These are phyloP conservation scores for Schwanniomyces pseudopolymorphus DNA, from an alignment of 805 yeast genomes.

Conservation along the genomic window DNA sequence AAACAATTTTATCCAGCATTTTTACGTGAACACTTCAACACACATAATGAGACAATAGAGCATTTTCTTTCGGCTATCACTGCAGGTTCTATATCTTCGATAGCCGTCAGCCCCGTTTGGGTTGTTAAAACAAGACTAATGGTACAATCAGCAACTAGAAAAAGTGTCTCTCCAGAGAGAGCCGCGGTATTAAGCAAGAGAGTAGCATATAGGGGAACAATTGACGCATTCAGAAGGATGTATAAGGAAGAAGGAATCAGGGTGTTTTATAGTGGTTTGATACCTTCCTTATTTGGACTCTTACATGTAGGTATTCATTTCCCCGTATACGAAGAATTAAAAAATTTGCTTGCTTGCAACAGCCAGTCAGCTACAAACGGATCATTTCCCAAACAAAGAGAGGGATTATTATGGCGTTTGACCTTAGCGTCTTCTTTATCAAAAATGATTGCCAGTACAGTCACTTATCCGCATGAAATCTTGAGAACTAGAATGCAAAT, in stretches of 20 bases:
- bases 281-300: constrained; percentile 88
- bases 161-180: constrained; percentile 27
- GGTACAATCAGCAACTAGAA: constrained; percentile 66
- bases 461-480: constrained; percentile 95
- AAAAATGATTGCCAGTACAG: constrained; percentile 82
- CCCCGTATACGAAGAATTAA: constrained; percentile 86
- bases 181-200: constrained; percentile 5
- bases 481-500: constrained; percentile 89
- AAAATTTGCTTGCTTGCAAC: constrained; percentile 43
- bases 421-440: constrained; percentile 70
- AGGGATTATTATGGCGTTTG: constrained; percentile 26
- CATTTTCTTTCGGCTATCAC: constrained; percentile 69
- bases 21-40: constrained; percentile 25
- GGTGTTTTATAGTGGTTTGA: constrained; percentile 84
- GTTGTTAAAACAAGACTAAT: constrained; percentile 93
- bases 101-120: constrained; percentile 94
- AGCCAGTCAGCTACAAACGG: neutral
- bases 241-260: constrained; percentile 72
- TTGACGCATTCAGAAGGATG: constrained; percentile 83
- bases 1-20: constrained; percentile 53
- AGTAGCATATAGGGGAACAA: constrained; percentile 62
- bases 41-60: constrained; percentile 24
- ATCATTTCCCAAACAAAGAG: neutral
- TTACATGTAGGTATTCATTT: constrained; percentile 95
- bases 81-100: constrained; percentile 86